Conservation (phyloP, 2,329 filamentous ascomycete species). For the Colletotrichum sp. region DNA sequence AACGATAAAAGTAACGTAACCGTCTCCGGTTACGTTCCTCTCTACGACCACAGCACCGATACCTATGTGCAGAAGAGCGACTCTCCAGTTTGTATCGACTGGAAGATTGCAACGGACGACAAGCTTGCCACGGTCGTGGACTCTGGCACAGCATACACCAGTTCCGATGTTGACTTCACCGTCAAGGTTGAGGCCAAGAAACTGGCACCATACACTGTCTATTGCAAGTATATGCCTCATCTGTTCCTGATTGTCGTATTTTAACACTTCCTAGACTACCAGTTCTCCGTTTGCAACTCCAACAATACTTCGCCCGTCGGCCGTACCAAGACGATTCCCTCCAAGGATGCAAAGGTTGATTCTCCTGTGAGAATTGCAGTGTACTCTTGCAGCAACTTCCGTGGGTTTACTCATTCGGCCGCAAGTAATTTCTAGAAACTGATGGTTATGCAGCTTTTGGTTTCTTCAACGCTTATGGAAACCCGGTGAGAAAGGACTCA, state of each 20-base stretch:
- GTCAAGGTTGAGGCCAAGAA: constrained; percentile 73
- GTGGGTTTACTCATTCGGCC: constrained; percentile 39
- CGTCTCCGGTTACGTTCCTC: constrained; percentile 44
- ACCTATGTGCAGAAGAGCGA: constrained; percentile 45
- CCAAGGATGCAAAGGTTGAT: constrained; percentile 57
- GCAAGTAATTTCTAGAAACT: not conserved
- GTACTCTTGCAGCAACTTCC: constrained; percentile 74
- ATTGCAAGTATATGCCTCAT: constrained; percentile 42
- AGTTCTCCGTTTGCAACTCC: constrained; percentile 71
- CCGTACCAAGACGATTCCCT: constrained; percentile 72
- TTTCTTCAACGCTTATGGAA: constrained; percentile 66
- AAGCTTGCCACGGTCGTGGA: constrained; percentile 48
- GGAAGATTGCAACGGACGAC: constrained; percentile 59
- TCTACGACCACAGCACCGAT: constrained; percentile 54
- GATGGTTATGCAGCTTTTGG: constrained; percentile 32
- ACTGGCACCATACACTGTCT: constrained; percentile 66
- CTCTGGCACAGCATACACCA: constrained; percentile 69
- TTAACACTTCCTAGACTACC: constrained; percentile 46
- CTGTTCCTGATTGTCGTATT: constrained; percentile 23
- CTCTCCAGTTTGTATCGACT: constrained; percentile 70
- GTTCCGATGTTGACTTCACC: constrained; percentile 77
- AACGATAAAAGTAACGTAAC: constrained; percentile 51
- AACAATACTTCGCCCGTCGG: constrained; percentile 66
- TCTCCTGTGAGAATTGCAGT: constrained; percentile 65
- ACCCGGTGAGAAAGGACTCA: constrained; percentile 61